These are phyloP conservation scores for Metarhizium sp. DNA, from an alignment of 2,329 filamentous ascomycete species.

Conservation along the genomic window DNA sequence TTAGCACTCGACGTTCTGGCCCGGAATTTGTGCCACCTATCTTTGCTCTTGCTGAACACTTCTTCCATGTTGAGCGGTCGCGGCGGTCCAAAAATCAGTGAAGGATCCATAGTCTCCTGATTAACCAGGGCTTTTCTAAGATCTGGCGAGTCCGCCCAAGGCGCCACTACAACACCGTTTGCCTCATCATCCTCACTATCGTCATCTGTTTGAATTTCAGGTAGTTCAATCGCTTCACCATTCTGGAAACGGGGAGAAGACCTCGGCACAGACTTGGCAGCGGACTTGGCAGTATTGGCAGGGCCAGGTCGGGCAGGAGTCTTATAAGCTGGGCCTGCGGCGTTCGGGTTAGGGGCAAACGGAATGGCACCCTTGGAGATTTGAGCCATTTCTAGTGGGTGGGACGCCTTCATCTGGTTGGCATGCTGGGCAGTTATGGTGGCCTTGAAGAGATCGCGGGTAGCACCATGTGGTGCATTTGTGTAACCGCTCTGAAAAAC, in stretches of 20 bases:
- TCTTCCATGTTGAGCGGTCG: slow-evolving; percentile 90
- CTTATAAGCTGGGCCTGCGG: slow-evolving; percentile 51
- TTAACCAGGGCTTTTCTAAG: slow-evolving; percentile 64
- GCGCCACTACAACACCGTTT: slow-evolving; percentile 45
- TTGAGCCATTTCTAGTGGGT: slow-evolving; percentile 78
- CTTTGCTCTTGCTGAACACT: slow-evolving; percentile 85
- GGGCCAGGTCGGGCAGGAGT: slow-evolving; percentile 53
- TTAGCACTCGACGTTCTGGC: slow-evolving; percentile 89
- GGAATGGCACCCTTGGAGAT: slow-evolving; percentile 83
- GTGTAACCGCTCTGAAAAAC: slow-evolving; percentile 53
- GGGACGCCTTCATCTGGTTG: slow-evolving; percentile 50
- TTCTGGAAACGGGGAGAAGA: slow-evolving; percentile 81
- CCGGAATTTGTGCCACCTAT: slow-evolving; percentile 78
- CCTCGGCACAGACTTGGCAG: slow-evolving; percentile 49
- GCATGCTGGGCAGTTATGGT: slow-evolving; percentile 59
- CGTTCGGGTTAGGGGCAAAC: slow-evolving; percentile 64
- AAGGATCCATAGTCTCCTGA: slow-evolving; percentile 80
- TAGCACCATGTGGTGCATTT: slow-evolving; percentile 43
- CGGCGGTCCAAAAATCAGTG: slow-evolving; percentile 81
- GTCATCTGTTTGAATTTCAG: slow-evolving; percentile 91
- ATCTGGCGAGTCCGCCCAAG: slow-evolving; percentile 84
- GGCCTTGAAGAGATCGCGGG: slow-evolving; percentile 54
- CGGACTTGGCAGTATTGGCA: slow-evolving; percentile 38
- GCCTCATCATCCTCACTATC: slow-evolving; percentile 72
- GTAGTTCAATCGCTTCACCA: slow-evolving; percentile 82